Percentiles rank a stretch among this genome's conserved stretches.
Evolutionary conservation across 164 flowering plant species (phyloP).

Genomic region (Litsea cubeba): DNA sequence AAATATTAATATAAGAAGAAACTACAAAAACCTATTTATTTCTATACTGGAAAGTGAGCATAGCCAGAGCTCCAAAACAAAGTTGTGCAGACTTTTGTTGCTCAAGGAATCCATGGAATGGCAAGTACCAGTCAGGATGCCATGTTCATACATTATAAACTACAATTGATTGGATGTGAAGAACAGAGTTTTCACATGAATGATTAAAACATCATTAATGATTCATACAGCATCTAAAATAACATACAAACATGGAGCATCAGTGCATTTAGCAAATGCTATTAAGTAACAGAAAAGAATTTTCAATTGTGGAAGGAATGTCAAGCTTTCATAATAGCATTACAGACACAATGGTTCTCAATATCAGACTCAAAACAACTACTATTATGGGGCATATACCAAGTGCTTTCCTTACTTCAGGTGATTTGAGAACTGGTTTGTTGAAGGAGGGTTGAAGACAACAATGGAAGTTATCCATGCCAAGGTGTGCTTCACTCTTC

Average conservation of each 20-base stretch:
- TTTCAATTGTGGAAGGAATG: not conserved
- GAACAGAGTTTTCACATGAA: not conserved
- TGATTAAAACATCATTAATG: too few relatives aligned
- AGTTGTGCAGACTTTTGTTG: too few relatives aligned
- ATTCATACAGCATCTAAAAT: not conserved
- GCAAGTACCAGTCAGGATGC: not conserved
- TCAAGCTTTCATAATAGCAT: not conserved
- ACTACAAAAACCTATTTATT: too few relatives aligned
- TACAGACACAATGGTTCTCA: not conserved
- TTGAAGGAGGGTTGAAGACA: not conserved
- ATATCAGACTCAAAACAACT: not conserved
- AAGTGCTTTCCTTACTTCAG: slow-evolving; percentile 4
- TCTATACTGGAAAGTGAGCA: too few relatives aligned
- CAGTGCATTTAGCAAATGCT: not conserved
- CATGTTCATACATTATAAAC: not conserved
- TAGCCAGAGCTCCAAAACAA: too few relatives aligned
- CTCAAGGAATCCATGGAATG: too few relatives aligned
- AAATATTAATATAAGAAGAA: too few relatives aligned
- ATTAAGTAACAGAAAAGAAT: not conserved
- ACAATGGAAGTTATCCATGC: not conserved
- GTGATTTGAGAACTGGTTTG: not conserved
- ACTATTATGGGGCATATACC: not conserved
- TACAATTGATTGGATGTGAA: not conserved
- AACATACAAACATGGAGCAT: not conserved
- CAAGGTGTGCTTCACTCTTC: slow-evolving; percentile 9